Percentiles rank a stretch among this genome's conserved stretches.
Conservation (phyloP, 768 basidiomycete species). For the Cyclocybe cylindracea region DNA sequence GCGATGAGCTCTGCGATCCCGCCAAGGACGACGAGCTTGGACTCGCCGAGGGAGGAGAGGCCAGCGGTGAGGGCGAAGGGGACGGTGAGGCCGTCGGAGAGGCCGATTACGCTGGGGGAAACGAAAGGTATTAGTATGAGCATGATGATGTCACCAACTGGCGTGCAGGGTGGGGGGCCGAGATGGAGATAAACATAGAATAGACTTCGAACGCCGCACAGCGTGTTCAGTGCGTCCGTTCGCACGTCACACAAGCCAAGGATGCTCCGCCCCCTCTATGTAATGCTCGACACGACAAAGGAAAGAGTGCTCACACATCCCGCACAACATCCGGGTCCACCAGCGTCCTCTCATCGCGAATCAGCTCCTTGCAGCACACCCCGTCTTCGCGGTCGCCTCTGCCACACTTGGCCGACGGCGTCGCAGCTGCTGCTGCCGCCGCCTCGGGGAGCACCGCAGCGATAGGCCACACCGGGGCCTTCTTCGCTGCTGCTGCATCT, state of each 20-base stretch:
- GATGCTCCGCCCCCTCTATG: too few relatives aligned
- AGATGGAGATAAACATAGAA: too few relatives aligned
- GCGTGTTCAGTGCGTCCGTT: too few relatives aligned
- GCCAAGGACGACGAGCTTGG: conserved; percentile 89
- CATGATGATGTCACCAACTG: background rate
- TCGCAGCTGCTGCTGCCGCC: conserved; percentile 42
- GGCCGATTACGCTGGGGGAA: conserved; percentile 72
- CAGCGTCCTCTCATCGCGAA: conserved; percentile 77
- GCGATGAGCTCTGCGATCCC: conserved; percentile 96
- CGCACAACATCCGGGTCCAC: conserved; percentile 87
- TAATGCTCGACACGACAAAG: background rate
- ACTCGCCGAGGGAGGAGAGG: conserved; percentile 85
- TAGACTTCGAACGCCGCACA: too few relatives aligned
- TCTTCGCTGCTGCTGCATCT: conserved; percentile 25
- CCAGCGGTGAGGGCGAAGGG: conserved; percentile 92
- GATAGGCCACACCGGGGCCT: conserved; percentile 69
- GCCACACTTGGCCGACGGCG: conserved; percentile 49
- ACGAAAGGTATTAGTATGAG: conserved; percentile 3
- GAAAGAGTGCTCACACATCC: conserved; percentile 64
- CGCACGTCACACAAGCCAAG: too few relatives aligned
- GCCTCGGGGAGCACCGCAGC: conserved; percentile 39
- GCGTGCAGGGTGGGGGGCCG: background rate
- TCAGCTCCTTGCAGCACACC: conserved; percentile 89
- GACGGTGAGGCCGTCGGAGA: conserved; percentile 87
- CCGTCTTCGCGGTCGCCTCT: conserved; percentile 55